Evolutionary conservation across 305 asterid genomes (phyloP).

Genomic region (Fraxinus angustifolia): DNA sequence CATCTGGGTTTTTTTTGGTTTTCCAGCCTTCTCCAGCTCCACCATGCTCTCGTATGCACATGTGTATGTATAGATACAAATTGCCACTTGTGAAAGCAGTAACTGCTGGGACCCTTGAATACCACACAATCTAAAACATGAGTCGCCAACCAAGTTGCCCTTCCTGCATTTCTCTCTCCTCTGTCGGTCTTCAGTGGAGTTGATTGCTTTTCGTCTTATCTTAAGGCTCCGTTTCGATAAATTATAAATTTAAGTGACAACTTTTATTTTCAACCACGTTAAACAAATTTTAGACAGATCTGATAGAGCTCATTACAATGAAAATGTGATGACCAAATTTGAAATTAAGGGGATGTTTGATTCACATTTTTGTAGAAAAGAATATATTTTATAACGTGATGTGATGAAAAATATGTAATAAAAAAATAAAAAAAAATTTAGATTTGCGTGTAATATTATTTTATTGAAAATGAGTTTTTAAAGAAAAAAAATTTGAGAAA

Average conservation of each 20-base stretch:
- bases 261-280: no score
- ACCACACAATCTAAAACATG: not conserved
- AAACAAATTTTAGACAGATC: not conserved
- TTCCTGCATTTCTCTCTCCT: not conserved
- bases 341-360: not conserved
- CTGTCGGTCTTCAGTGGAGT: conserved; percentile 1
- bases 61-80: not conserved
- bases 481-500: no score
- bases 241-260: no score
- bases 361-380: no score
- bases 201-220: conserved; percentile 22
- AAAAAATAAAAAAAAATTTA: no score
- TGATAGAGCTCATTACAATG: not conserved
- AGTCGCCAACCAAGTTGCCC: conserved; percentile 25
- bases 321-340: not conserved
- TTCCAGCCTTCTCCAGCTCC: conserved; percentile 4
- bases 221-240: not conserved
- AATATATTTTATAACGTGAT: no score
- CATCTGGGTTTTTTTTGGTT: not conserved
- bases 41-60: not conserved
- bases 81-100: conserved; percentile 23
- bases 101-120: conserved; percentile 23
- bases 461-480: no score
- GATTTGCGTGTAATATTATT: no score
- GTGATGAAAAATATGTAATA: no score